Conservation (phyloP, 2,329 filamentous ascomycete genomes). For the Aspergillus neotritici region DNA sequence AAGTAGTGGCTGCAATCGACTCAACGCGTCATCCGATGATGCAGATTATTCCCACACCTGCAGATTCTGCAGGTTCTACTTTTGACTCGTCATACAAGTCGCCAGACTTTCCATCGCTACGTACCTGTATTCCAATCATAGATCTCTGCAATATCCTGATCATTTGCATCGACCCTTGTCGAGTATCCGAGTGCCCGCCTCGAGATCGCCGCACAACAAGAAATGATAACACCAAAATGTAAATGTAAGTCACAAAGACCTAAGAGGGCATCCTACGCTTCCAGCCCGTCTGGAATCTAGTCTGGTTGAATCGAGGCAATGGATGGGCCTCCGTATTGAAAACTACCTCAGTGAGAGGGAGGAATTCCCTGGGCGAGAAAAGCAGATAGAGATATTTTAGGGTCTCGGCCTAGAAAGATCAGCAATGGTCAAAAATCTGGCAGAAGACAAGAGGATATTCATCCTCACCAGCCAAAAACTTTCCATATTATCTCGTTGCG, state of each 20-base stretch:
- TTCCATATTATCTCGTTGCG: slow-evolving; percentile 82
- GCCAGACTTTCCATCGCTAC: too few relatives aligned
- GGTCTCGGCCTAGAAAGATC: slow-evolving; percentile 59
- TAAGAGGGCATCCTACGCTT: neutral
- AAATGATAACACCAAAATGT: neutral
- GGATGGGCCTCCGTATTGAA: slow-evolving; percentile 87
- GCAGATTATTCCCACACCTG: too few relatives aligned
- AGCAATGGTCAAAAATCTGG: neutral
- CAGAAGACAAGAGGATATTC: too few relatives aligned
- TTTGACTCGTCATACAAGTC: too few relatives aligned
- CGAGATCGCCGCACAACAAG: neutral
- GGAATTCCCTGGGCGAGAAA: slow-evolving; percentile 71
- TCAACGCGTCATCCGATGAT: too few relatives aligned
- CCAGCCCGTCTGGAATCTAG: slow-evolving; percentile 5
- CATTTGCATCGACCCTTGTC: too few relatives aligned
- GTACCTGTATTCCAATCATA: too few relatives aligned
- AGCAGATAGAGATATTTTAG: slow-evolving; percentile 92
- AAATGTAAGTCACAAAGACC: neutral
- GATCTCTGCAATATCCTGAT: too few relatives aligned
- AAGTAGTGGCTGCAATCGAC: too few relatives aligned
- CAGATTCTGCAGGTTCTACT: too few relatives aligned
- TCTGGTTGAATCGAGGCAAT: slow-evolving; percentile 7
- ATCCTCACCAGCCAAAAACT: slow-evolving; percentile 76
- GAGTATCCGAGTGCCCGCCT: too few relatives aligned
- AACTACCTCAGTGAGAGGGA: slow-evolving; percentile 77